Base-by-base conservation (phyloP, 805 yeast species). In the Myxozyma vanderwaltii region DNA sequence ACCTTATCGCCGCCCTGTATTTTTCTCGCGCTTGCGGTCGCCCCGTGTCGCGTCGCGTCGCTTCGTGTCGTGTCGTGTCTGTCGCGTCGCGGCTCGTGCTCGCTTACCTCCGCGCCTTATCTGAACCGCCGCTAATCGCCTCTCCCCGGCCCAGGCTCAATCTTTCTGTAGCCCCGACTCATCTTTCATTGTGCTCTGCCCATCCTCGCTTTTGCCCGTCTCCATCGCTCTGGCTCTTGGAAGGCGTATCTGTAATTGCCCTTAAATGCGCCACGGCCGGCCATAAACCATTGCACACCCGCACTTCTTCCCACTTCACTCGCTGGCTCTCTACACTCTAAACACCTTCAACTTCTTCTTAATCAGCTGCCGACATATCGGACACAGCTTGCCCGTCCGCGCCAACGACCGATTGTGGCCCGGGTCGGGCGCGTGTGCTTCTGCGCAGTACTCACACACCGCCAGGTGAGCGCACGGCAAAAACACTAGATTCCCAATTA, bases 391-490 rank as follows among this genome's bases (percentile, higher is more conserved):
- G 24, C 59, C 54, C 13, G 47, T 39, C 23, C 38, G 59, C 12
- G 58, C 63, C 26, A 59, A 56, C 29, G 63, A 52, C 19, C 59
- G 45, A 12, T 48, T 48, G 17, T 49, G 39, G 5, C 40, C 29
- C 23, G 63, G 58, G 38, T 43, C 39, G 12, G 63, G 63, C 41
- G 63, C 63, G 19, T 58, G 48, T 21, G 49, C 40, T 13, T 60
- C 58, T 8, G 62, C 63, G 44, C 63, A 60, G 55, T 57, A 48
- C 55, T 57, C 61, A 46, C 64, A 60, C 19, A 57, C 62, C 19
- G 54, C 57, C 31, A 60, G 44, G 53, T 60, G 64, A 3, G 56
- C 56, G 41, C 64, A 60, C 13, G 64, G 64, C 39, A 57, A 38
- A 40, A 60, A 58, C 13, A 58, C 62, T 54, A 46, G 8, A 27